These are phyloP conservation scores for Pleurotus sapidus DNA, from an alignment of 768 basidiomycete species.

Conservation along the genomic window DNA sequence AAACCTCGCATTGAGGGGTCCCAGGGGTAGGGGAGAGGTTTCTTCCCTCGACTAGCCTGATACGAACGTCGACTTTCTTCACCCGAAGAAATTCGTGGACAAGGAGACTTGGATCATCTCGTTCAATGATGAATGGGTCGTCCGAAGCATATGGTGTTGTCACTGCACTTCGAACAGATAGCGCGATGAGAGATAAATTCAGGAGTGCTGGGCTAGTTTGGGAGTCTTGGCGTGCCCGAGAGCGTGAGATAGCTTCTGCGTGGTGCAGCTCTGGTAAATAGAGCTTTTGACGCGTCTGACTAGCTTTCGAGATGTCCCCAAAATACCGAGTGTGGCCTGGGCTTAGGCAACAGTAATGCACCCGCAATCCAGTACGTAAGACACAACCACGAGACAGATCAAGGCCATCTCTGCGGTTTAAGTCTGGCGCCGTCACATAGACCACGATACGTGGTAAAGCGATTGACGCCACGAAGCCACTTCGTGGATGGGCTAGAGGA, in stretches of 20 bases:
- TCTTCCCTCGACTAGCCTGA: slow-evolving; percentile 23
- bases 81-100: slow-evolving; percentile 46
- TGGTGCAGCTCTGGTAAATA: slow-evolving; percentile 50
- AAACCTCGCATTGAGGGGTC: slow-evolving; percentile 42
- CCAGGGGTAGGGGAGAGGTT: slow-evolving; percentile 12
- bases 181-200: slow-evolving; percentile 41
- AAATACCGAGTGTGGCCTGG: slow-evolving; percentile 34
- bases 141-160: slow-evolving; percentile 68
- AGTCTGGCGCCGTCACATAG: slow-evolving; percentile 75
- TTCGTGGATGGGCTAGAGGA: slow-evolving; percentile 42
- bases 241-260: slow-evolving; percentile 39
- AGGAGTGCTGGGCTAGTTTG: slow-evolving; percentile 39
- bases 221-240: slow-evolving; percentile 29
- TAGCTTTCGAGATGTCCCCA: slow-evolving; percentile 29
- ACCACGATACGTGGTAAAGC: slow-evolving; percentile 62
- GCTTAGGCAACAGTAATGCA: slow-evolving; percentile 55
- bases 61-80: slow-evolving; percentile 22
- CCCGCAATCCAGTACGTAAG: slow-evolving; percentile 47
- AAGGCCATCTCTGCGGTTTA: slow-evolving; percentile 67
- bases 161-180: slow-evolving; percentile 57
- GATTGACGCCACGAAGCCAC: slow-evolving; percentile 53
- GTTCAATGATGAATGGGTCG: slow-evolving; percentile 56
- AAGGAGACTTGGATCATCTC: slow-evolving; percentile 42
- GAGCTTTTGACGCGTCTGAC: slow-evolving; percentile 50
- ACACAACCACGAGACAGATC: slow-evolving; percentile 71